Base-by-base conservation (phyloP, 371 early-diverging fungal species). In the Mucor plumbeus region DNA sequence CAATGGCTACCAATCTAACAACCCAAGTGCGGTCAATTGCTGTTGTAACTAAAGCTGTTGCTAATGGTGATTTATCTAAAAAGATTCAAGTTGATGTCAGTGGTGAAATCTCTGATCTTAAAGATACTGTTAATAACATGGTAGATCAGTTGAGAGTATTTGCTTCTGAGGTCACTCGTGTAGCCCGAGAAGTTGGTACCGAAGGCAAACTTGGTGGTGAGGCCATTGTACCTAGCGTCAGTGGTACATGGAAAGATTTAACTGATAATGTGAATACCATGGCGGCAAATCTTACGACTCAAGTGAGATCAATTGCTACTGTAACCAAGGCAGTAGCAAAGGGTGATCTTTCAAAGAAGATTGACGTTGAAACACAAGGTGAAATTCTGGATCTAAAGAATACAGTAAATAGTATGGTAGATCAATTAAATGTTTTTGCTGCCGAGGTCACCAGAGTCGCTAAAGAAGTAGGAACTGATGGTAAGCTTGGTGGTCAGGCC, bases 191-290 rank as follows among this genome's bases (percentile, higher is more conserved):
- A 26, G 26, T 26, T 26, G 26, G 26, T 26, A 26, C 26, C 26
- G 26, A 26, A 26, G 26, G 26, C 26, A 26, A 26, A 3, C 26
- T 26, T 26, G 26, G 26, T 26, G 26, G 26, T 26, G 26, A 26
- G 26, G 26, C 26, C 26, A 26, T 26, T 26, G 26, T 26, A 26
- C 26, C 26, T 26, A 26, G 26, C 26, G 26, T 26, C 26, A 26
- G 26, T 26, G 91, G 91, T 31, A 87, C 83, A 0, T 90, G 91
- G 91, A 85, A 82, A 53, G 88, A 86, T 33, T 70, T 89, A n/a
- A 91, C 91, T 1, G 84, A 86, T 35, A 89, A 86, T 53, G 87
- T 89, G 44, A 89, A 89, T 44, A 74, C 76, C 65, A 69, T 89
- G 90, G 90, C 90, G 0, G 56, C 79, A 50, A 89, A 89, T 47